Conservation (phyloP, 2,329 filamentous ascomycete species). For the Byssochlamys sp. region DNA sequence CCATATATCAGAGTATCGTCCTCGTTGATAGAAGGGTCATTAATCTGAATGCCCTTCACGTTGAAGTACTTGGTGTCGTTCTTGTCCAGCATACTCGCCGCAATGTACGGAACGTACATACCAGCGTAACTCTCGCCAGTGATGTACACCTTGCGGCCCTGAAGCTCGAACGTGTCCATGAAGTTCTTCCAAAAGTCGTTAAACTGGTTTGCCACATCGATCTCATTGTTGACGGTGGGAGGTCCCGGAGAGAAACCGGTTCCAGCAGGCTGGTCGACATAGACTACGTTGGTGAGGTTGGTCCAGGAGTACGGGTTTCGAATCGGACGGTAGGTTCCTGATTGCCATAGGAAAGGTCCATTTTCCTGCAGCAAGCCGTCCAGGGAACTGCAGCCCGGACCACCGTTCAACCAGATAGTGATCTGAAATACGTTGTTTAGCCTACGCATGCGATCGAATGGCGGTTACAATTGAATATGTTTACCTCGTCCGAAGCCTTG, state of each 20-base stretch:
- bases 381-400: conserved; percentile 48
- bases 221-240: conserved; percentile 54
- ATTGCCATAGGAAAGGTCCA: conserved; percentile 61
- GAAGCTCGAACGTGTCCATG: conserved; percentile 58
- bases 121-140: conserved; percentile 65
- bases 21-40: conserved; percentile 57
- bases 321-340: conserved; percentile 56
- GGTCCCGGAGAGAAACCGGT: conserved; percentile 62
- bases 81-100: conserved; percentile 60
- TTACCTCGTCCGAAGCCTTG: conserved; percentile 31
- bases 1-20: conserved; percentile 43
- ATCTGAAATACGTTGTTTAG: conserved; percentile 12
- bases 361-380: conserved; percentile 65
- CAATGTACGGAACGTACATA: conserved; percentile 60
- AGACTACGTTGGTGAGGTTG: conserved; percentile 65
- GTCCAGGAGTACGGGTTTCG: conserved; percentile 63
- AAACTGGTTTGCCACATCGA: conserved; percentile 62
- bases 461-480: background rate
- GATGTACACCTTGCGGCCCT: conserved; percentile 61
- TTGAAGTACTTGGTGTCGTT: conserved; percentile 60
- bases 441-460: background rate
- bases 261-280: conserved; percentile 39
- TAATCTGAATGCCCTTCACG: conserved; percentile 59
- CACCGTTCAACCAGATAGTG: conserved; percentile 41
- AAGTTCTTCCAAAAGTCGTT: conserved; percentile 70